Base-by-base conservation (phyloP, 306 rosid genomes). In the Psophocarpus tetragonolobus region DNA sequence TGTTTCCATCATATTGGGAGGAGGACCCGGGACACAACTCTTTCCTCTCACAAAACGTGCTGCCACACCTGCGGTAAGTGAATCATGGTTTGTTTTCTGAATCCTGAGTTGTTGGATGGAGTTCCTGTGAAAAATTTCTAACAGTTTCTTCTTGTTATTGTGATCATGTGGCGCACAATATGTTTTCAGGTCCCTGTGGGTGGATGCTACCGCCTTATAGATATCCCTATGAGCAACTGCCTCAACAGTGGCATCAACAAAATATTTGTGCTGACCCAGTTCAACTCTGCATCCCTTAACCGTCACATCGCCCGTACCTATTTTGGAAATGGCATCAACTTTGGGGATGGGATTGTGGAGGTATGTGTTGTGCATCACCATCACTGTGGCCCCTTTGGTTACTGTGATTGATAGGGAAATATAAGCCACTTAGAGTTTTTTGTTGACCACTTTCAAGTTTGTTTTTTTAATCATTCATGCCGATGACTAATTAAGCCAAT, bases 191-290 rank as follows among this genome's bases (percentile, higher is more conserved):
- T 95, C 33, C 97, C 98, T 1, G 83, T 95, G 44, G 98, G 98
- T 60, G 98, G 98, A 60, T 91, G 97, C 81, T 95, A 95, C 85
- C 89, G 97, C 82, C 88, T 92, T 68, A 95, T 95, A 56, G 99
- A 95, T 73, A 85, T 95, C 74, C 99, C 99, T 4, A 92, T 95
- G 99, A 95, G 99, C 75, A 92, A 95, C 70, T 92, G 97, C 85
- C 90, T 95, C 74, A 95, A 91, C 71, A 92, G 97, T 85, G 96
- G 97, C 69, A 91, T 95, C 6, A 88, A 88, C 69, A 95, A 92
- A 83, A 92, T 95, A 54, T 95, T 91, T 82, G 88, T 95, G 30
- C 80, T 95, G 4, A 95, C 97, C 1, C 98, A 95, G 75, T 95
- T 89, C 76, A 95, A 95, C 76, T 95, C 99, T 1, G 93, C 96